Conservation (phyloP, 805 yeast species). For the Sugiyamaella smithiae region DNA sequence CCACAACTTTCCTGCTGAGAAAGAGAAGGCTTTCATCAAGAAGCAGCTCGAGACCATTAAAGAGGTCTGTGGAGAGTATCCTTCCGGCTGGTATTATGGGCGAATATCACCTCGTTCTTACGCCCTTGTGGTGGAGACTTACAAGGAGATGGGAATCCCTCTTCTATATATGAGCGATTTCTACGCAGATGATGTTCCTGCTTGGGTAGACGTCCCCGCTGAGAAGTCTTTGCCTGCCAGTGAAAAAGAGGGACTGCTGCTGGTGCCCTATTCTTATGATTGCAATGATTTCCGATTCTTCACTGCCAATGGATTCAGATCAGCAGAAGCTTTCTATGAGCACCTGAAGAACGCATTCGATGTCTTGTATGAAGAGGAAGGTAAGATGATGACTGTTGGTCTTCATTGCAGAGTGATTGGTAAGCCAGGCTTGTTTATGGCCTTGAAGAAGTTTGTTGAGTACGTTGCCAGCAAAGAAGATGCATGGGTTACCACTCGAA, state of each 20-base stretch:
- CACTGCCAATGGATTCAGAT: constrained; percentile 30
- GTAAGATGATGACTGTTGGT: constrained; percentile 39
- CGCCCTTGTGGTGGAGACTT: constrained; percentile 35
- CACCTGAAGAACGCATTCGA: constrained; percentile 40
- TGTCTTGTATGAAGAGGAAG: constrained; percentile 38
- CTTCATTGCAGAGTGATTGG: constrained; percentile 39
- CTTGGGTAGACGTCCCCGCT: constrained; percentile 36
- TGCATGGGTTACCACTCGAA: constrained; percentile 40
- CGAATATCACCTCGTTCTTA: constrained; percentile 35
- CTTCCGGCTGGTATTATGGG: constrained; percentile 40
- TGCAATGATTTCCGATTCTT: constrained; percentile 33
- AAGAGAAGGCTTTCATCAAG: constrained; percentile 35
- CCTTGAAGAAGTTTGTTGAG: constrained; percentile 37
- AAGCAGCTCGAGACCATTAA: constrained; percentile 33
- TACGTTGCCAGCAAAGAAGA: constrained; percentile 35
- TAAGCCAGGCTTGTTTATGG: constrained; percentile 38
- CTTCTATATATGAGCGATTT: constrained; percentile 37
- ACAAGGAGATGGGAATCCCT: constrained; percentile 34
- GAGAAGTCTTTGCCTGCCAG: constrained; percentile 23
- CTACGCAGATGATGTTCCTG: constrained; percentile 40
- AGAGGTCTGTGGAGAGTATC: constrained; percentile 36
- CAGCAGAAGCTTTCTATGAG: constrained; percentile 30
- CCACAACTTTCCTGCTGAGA: constrained; percentile 31
- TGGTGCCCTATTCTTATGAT: constrained; percentile 35
- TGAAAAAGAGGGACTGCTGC: constrained; percentile 28